These are phyloP conservation scores for Brassica napus DNA, from an alignment of 345 rosid species.

Conservation along the genomic window Da-Ae NC_063446.1:69488001-69488500, in stretches of 20 bases:
- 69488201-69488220: slow-evolving; percentile 10
- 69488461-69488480: slow-evolving; percentile 67
- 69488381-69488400: slow-evolving; percentile 79
- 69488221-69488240: slow-evolving; percentile 52
- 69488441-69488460: slow-evolving; percentile 71
- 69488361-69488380: slow-evolving; percentile 94
- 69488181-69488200: slow-evolving; percentile 8
- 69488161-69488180: slow-evolving; percentile 8
- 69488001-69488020: slow-evolving; percentile 60
- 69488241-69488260: slow-evolving; percentile 75
- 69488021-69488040: slow-evolving; percentile 84
- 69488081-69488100: slow-evolving; percentile 65
- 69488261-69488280: slow-evolving; percentile 65
- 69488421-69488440: slow-evolving; percentile 53
- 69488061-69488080: slow-evolving; percentile 94
- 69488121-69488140: slow-evolving; percentile 16
- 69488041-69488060: slow-evolving; percentile 69
- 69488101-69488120: slow-evolving; percentile 25
- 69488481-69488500: slow-evolving; percentile 67
- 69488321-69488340: slow-evolving; percentile 84
- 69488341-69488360: slow-evolving; percentile 78
- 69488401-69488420: slow-evolving; percentile 47
- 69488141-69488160: slow-evolving; percentile 19
- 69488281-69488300: slow-evolving; percentile 49
- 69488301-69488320: slow-evolving; percentile 69